A percentile compares a stretch with the other conserved stretches of the same genome.
phyloP scores from a whole-genome alignment of 1,284 basidiomycete genomes.

The Hypsizygus ulmarius region DNA sequence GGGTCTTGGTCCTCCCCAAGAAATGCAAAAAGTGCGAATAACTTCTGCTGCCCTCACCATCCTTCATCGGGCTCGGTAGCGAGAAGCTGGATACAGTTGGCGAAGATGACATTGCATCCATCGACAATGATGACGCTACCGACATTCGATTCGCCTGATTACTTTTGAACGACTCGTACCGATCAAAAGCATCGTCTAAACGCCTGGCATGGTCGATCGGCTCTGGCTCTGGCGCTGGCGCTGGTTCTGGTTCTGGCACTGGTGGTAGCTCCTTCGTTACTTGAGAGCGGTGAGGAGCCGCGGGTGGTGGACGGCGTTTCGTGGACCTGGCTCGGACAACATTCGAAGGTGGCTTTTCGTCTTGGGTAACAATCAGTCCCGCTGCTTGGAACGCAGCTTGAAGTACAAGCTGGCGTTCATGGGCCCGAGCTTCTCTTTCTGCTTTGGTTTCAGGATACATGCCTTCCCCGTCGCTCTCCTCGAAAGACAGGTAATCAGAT shows the following conservation, averaged over 20 bases:
- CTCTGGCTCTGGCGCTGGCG: slow-evolving; percentile 31
- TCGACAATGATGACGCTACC: slow-evolving; percentile 26
- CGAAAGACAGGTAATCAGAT: slow-evolving; percentile 52
- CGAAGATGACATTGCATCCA: slow-evolving; percentile 16
- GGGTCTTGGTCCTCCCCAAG: slow-evolving; percentile 54
- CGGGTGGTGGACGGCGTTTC: slow-evolving; percentile 51
- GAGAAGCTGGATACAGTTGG: slow-evolving; percentile 15
- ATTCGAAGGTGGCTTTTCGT: slow-evolving; percentile 39
- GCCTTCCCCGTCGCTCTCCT: slow-evolving; percentile 47
- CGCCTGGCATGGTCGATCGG: slow-evolving; percentile 38
- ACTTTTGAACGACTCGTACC: slow-evolving; percentile 79
- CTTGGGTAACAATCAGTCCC: slow-evolving; percentile 73
- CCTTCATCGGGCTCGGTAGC: slow-evolving; percentile 19
- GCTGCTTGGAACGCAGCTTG: slow-evolving; percentile 88
- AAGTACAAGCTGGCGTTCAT: slow-evolving; percentile 78
- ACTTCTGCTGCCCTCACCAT: slow-evolving; percentile 26
- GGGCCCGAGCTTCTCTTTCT: slow-evolving; percentile 65
- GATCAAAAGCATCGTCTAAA: slow-evolving; percentile 87
- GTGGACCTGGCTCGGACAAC: slow-evolving; percentile 28
- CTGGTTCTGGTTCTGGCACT: slow-evolving; percentile 34
- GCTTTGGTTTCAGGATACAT: slow-evolving; percentile 44
- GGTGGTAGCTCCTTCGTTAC: slow-evolving; percentile 54
- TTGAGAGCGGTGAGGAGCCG: slow-evolving; percentile 32
- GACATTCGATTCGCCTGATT: slow-evolving; percentile 57
- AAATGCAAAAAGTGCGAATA: slow-evolving; percentile 51